Percentiles rank a stretch among this genome's conserved stretches.
phyloP scores from a whole-genome alignment of 768 basidiomycete genomes.

The Hygrophorus russula region DNA sequence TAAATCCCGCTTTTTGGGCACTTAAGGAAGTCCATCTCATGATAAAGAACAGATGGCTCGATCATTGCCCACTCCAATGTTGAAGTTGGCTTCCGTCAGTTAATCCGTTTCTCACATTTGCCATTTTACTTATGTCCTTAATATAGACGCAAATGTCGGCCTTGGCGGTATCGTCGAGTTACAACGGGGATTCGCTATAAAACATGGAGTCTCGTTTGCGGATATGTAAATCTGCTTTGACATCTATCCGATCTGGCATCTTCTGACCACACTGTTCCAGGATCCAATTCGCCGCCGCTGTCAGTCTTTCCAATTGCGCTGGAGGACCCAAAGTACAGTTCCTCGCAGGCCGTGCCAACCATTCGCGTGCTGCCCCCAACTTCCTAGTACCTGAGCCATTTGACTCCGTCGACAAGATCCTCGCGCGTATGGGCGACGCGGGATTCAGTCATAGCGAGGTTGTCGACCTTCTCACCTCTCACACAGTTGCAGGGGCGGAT shows the following conservation, averaged over 20 bases:
- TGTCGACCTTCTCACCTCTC: constrained; percentile 22
- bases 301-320: constrained; percentile 25
- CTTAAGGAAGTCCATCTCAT: neutral
- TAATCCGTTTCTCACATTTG: no score
- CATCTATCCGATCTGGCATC: no score
- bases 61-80: constrained; percentile 15
- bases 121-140: no score
- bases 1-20: neutral
- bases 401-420: constrained; percentile 14
- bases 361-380: constrained; percentile 7
- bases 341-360: constrained; percentile 22
- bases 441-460: constrained; percentile 22
- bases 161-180: constrained; percentile 21
- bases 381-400: constrained; percentile 24
- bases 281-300: constrained; percentile 24
- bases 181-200: constrained; percentile 19
- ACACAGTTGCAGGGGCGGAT: constrained; percentile 16
- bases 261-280: constrained; percentile 4
- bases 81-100: constrained; percentile 10
- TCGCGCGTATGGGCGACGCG: constrained; percentile 21
- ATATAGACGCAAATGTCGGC: constrained; percentile 13
- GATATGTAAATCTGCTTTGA: constrained; percentile 20
- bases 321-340: constrained; percentile 27
- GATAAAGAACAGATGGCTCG: constrained; percentile 13
- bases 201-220: constrained; percentile 20